Percentiles rank a stretch among this genome's conserved stretches.
These are phyloP conservation scores for Crithidia mellificae DNA, from an alignment of 208 protist species.

Conservation along the genomic window DNA sequence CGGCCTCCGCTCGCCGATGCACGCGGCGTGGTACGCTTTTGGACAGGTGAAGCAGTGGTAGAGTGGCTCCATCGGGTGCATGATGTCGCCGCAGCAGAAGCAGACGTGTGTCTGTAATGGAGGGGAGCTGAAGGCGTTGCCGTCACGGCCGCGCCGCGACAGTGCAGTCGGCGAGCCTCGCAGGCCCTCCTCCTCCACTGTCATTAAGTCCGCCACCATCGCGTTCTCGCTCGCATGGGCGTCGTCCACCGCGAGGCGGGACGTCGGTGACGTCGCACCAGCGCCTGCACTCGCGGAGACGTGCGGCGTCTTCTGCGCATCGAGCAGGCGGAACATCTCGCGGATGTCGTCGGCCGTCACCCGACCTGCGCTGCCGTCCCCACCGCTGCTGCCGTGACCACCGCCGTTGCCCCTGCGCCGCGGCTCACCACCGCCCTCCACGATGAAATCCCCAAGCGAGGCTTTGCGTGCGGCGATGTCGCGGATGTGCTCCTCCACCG, in stretches of 20 bases:
- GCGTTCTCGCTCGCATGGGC: constrained; percentile 34
- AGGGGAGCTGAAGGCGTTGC: constrained; percentile 9
- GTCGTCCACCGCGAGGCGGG: too few species aligned
- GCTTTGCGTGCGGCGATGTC: constrained; percentile 92
- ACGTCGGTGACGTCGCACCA: constrained; percentile 2
- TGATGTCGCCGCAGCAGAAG: constrained; percentile 76
- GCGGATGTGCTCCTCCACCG: constrained; percentile 96
- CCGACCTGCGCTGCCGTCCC: not conserved
- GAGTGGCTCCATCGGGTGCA: constrained; percentile 80
- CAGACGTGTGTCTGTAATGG: constrained; percentile 50
- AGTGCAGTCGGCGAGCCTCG: constrained; percentile 4
- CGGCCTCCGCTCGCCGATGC: constrained; percentile 50
- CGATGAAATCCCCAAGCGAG: constrained; percentile 93
- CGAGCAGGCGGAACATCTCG: constrained; percentile 45
- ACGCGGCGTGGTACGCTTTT: constrained; percentile 85
- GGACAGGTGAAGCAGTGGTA: constrained; percentile 80
- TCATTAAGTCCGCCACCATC: constrained; percentile 57
- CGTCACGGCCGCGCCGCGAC: not conserved
- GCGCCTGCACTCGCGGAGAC: not conserved
- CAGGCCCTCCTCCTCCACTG: constrained; percentile 48
- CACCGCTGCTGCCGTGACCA: constrained; percentile 16
- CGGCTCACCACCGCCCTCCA: constrained; percentile 51
- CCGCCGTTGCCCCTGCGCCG: too few species aligned
- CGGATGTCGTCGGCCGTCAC: constrained; percentile 60
- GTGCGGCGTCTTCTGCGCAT: constrained; percentile 14